Evolutionary conservation across 1,284 basidiomycete species (phyloP), one percentile per base, ranked within the genome.

Genomic region (Tilletia walkeri): DNA sequence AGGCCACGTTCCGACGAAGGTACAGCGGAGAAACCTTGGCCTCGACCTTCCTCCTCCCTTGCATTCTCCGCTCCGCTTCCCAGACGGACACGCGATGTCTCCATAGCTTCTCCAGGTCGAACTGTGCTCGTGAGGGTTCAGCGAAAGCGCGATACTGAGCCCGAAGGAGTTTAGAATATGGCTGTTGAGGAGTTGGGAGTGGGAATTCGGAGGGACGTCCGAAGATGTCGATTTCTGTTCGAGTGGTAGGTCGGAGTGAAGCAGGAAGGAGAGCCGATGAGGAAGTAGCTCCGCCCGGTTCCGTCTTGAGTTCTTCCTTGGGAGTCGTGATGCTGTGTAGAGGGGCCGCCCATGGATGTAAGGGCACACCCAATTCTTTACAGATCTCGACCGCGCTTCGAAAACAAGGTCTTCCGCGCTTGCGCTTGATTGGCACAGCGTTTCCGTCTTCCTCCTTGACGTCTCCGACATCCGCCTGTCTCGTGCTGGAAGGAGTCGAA

Each of bases 311-410:
- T 7, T 53, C 50, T 14, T 7, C 14, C 3, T 53, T 53, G 50
- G 16, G 50, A 24, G 50, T 18, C 54, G 54, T 30, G 54, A 12
- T 56, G n/a, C 4, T 56, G 10, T 56, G 59, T 5, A 63, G 18
- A 16, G 59, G 59, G 10, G 34, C 59, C 34, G 59, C 59, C 59
- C 59, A 63, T 18, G 59, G 59, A 39, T 63, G 59, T 16, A 63
- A 39, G 16, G 59, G 59, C 14, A 34, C 38, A 38, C 59, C 59
- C 14, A 36, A 39, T 38, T 16, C 36, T 16, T 39, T 14, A 10
- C 36, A 24, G 4, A 63, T 38, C 36, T 63, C 59, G 16, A 63
- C 12, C 0, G 59, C 59, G n/a, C 18, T 34, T 4, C 18, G 7
- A 36, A 63, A 30, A 30, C 24, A 30, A 30, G 24, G 24, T 30